Percentiles rank a stretch among this genome's conserved stretches.
Conservation (phyloP, 257 asterid species). For the Datura wrightii region DNA sequence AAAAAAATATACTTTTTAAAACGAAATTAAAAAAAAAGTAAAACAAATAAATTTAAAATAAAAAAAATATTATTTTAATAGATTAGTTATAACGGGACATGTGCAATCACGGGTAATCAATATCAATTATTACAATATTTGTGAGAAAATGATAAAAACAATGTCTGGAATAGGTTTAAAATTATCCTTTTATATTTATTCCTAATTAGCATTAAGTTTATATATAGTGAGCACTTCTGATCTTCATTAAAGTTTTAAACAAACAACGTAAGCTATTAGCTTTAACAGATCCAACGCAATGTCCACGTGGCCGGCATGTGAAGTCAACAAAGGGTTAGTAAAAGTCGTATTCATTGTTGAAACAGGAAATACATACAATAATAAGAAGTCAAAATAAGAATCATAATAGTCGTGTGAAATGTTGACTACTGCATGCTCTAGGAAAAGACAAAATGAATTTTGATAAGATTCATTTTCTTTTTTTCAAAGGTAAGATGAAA, state of each 20-base stretch:
- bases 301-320: neutral
- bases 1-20: too few species aligned
- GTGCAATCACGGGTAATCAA: neutral
- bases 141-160: neutral
- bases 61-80: too few species aligned
- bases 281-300: neutral
- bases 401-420: slow-evolving; percentile 3
- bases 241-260: neutral
- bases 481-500: neutral
- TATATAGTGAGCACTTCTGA: too few species aligned
- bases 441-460: neutral
- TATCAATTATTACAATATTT: neutral
- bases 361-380: neutral
- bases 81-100: neutral
- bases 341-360: neutral
- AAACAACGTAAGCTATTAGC: neutral
- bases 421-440: neutral
- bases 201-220: too few species aligned
- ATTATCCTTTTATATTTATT: neutral
- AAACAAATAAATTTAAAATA: too few species aligned
- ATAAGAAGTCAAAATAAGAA: neutral
- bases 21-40: too few species aligned
- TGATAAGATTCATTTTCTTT: neutral
- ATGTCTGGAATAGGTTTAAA: neutral
- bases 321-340: neutral